phyloP scores from a whole-genome alignment of 2,329 filamentous ascomycete genomes.

The Tolypocladium tropicale region DNA sequence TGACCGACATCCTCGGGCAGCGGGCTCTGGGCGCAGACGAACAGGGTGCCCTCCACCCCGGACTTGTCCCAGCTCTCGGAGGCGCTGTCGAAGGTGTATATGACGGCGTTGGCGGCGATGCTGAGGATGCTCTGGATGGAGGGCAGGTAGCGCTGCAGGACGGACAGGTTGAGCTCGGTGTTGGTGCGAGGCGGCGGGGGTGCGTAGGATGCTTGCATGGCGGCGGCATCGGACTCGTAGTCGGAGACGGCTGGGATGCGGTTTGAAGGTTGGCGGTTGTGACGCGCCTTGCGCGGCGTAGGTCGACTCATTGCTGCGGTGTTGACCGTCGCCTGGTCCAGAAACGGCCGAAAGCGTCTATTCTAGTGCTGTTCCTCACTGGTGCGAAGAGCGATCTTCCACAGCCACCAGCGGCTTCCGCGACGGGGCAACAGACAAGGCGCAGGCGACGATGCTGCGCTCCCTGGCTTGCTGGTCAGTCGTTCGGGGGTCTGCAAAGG shows the following conservation, averaged over 20 bases:
- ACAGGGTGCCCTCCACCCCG: slow-evolving; percentile 78
- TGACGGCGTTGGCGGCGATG: slow-evolving; percentile 74
- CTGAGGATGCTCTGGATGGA: slow-evolving; percentile 63
- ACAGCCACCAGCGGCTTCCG: too few relatives aligned
- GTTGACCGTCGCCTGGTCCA: neutral
- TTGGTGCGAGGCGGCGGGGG: slow-evolving; percentile 56
- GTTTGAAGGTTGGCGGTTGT: slow-evolving; percentile 30
- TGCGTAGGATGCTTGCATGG: slow-evolving; percentile 24
- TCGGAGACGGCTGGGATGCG: slow-evolving; percentile 38
- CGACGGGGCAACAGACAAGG: neutral
- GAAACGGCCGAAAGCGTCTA: neutral
- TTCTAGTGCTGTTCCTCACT: neutral
- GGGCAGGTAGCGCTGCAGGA: slow-evolving; percentile 73
- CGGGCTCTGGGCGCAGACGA: slow-evolving; percentile 61
- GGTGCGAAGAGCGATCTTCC: too few relatives aligned
- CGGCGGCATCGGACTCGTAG: slow-evolving; percentile 56
- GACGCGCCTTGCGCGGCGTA: slow-evolving; percentile 29
- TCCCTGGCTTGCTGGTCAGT: neutral
- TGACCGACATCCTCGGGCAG: slow-evolving; percentile 22
- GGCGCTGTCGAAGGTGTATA: slow-evolving; percentile 66
- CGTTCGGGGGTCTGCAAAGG: neutral
- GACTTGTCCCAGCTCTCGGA: slow-evolving; percentile 72
- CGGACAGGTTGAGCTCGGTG: slow-evolving; percentile 77
- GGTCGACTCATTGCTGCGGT: slow-evolving; percentile 29
- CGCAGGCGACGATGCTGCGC: neutral